A percentile compares a stretch with the other conserved stretches of the same genome.
Evolutionary conservation across 2,329 filamentous ascomycete genomes (phyloP).

Genomic region (Alternaria alternata): DNA sequence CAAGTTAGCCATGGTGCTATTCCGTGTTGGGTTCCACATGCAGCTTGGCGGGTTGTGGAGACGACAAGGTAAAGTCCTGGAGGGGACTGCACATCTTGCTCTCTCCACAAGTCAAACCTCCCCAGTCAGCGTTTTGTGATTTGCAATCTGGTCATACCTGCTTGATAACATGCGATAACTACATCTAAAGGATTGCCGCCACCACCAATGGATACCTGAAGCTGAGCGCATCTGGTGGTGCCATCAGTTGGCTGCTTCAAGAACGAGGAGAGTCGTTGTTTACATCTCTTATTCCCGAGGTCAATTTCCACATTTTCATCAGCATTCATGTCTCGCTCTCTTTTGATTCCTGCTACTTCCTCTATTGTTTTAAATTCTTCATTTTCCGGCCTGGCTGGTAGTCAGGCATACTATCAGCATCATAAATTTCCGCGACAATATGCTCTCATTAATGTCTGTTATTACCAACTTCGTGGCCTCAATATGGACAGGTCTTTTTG

Average conservation of each 20-base stretch:
- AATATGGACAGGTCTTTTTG: neutral
- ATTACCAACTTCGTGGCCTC: neutral
- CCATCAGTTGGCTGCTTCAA: neutral
- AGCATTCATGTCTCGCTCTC: neutral
- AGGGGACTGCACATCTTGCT: neutral
- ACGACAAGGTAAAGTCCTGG: neutral
- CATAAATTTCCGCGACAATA: neutral
- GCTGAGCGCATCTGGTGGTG: neutral
- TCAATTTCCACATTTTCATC: neutral
- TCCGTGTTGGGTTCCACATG: neutral
- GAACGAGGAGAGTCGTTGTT: neutral
- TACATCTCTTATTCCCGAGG: neutral
- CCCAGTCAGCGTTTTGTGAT: neutral
- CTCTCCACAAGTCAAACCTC: neutral
- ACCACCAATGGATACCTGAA: neutral
- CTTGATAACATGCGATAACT: neutral
- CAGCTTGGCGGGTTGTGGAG: slow-evolving; percentile 2
- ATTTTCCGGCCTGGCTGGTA: neutral
- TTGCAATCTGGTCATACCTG: neutral
- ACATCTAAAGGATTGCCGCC: neutral
- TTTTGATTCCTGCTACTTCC: neutral
- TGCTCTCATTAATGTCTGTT: neutral
- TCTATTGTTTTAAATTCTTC: neutral
- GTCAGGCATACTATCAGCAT: neutral
- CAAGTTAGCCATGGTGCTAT: neutral